phyloP scores from a whole-genome alignment of 1,139 yeast species.

The Taphrina communis region DNA sequence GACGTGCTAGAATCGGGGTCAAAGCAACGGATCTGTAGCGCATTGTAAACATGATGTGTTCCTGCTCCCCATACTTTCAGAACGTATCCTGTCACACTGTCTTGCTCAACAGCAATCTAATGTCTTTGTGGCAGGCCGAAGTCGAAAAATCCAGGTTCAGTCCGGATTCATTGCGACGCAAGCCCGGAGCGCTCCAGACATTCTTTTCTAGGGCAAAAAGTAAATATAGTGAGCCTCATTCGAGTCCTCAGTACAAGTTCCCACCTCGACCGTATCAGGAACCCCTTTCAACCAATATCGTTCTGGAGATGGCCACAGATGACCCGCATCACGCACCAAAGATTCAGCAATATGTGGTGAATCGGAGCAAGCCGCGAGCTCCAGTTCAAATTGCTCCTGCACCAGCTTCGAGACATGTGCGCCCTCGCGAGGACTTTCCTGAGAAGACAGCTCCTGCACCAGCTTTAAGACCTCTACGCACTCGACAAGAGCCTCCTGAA shows the following conservation, averaged over 20 bases:
- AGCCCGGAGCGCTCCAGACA: not conserved
- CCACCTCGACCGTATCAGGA: not conserved
- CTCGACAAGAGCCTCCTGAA: not conserved
- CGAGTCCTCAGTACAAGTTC: constrained; percentile 4
- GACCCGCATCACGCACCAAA: not conserved
- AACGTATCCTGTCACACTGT: not conserved
- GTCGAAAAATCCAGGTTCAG: constrained; percentile 27
- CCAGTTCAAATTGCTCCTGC: constrained; percentile 5
- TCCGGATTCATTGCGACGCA: constrained; percentile 15
- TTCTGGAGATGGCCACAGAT: not conserved
- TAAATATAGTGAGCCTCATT: constrained; percentile 6
- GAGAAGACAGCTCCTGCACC: not conserved
- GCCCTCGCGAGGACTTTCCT: not conserved
- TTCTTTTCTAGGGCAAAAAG: constrained; percentile 15
- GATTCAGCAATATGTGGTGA: not conserved
- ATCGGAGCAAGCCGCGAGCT: not conserved
- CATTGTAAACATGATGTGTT: not conserved
- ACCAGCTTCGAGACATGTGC: not conserved
- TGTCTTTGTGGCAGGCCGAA: constrained; percentile 30
- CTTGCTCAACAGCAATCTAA: not conserved
- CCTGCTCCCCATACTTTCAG: not conserved
- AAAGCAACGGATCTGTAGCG: too few species aligned
- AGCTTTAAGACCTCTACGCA: not conserved
- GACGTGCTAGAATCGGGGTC: not conserved
- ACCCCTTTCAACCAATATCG: not conserved